Conservation (phyloP, 2,329 filamentous ascomycete species). For the Dichotomopilus funicola region DNA sequence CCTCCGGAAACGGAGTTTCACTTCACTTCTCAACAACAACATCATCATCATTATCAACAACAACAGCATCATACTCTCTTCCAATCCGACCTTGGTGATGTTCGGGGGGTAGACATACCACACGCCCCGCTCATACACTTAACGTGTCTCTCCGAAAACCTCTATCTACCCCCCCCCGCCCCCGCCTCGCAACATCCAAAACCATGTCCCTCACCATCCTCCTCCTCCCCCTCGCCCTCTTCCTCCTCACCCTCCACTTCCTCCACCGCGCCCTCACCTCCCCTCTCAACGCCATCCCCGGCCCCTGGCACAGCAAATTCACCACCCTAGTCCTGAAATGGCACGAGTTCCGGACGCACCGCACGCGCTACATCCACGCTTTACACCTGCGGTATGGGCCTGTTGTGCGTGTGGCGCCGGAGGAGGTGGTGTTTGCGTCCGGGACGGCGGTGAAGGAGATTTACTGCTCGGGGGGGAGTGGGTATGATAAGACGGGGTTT, state of each 20-base stretch:
- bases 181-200: background rate
- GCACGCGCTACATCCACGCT: slow-evolving; percentile 49
- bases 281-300: slow-evolving; percentile 40
- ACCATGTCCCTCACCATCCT: slow-evolving; percentile 18
- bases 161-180: too few species aligned
- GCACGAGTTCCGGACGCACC: slow-evolving; percentile 48
- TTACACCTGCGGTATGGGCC: slow-evolving; percentile 51
- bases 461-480: slow-evolving; percentile 55
- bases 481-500: slow-evolving; percentile 60
- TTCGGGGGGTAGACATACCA: background rate
- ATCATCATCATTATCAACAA: too few species aligned
- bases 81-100: background rate
- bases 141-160: too few species aligned
- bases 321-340: slow-evolving; percentile 47
- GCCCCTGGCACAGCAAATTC: slow-evolving; percentile 42
- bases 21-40: too few species aligned
- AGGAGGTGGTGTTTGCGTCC: slow-evolving; percentile 54
- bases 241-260: slow-evolving; percentile 9
- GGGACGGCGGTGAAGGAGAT: slow-evolving; percentile 54
- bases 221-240: slow-evolving; percentile 9
- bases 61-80: too few species aligned
- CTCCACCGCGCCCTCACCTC: slow-evolving; percentile 24
- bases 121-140: too few species aligned
- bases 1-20: too few species aligned
- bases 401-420: slow-evolving; percentile 50